Base-by-base conservation (phyloP, 1,284 basidiomycete genomes). In the Meripilus lineatus region DNA sequence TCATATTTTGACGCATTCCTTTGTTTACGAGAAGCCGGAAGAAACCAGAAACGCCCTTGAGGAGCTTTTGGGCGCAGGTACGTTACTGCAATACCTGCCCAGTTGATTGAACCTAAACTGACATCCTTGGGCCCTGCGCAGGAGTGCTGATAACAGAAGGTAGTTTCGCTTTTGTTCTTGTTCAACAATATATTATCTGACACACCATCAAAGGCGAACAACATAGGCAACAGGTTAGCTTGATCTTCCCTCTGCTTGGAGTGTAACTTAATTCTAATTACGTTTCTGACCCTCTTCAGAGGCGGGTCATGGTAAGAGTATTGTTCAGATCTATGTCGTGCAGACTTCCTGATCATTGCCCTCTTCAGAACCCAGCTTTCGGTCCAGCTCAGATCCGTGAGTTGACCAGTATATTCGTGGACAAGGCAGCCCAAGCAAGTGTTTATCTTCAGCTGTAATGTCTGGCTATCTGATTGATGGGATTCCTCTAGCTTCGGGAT, bases 301-400 rank as follows among this genome's bases (percentile, higher is more conserved):
- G 43, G 14, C 28, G 43, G 15, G 30, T 45, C 30, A 20, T 45
- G 38, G 43, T 45, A n/a, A n/a, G 43, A 32, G 14, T 3, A n/a
- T 36, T 30, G 5, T 7, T 17, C 21, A 10, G 10, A 8, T 36
- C 34, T 20, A 18, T 18, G 34, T 18, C 10, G 34, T 17, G 8
- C 34, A 18, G 18, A 36, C 17, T 36, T 13, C 28, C 28, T 30
- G 10, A 10, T 10, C 11, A 20, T 13, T 18, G 18, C 17, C 18
- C 34, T 36, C 34, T 18, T 23, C 32, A 45, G 79, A 82, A 80
- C 50, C 79, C 79, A 15, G 79, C 77, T 0, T 82, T 84, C 45
- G 74, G 77, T 3, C 67, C 70, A 0, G 58, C 68, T 1, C 75
- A 80, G 49, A 68, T 82, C 22, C 66, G 79, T 1, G 73, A 74